These are phyloP conservation scores for Herpotrichia juniperi DNA, from an alignment of 2,329 filamentous ascomycete genomes.

Conservation along the genomic window DNA sequence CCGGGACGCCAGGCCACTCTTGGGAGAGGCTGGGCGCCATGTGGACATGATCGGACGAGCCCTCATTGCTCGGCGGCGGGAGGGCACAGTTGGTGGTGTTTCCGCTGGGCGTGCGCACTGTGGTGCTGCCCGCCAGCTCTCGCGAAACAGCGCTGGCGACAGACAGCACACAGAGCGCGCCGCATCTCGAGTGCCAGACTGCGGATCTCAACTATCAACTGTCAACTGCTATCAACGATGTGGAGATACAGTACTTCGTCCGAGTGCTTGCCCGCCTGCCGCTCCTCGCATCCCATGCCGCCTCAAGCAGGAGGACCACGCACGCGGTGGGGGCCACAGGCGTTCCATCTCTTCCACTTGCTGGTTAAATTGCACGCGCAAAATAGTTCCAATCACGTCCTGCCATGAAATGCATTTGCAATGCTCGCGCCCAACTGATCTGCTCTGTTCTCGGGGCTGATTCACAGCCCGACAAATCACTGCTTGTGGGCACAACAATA, in stretches of 20 bases:
- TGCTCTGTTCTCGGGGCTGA: slow-evolving; percentile 8
- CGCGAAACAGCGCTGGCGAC: neutral
- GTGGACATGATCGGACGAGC: neutral
- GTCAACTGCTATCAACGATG: too few relatives aligned
- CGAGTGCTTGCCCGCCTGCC: too few relatives aligned
- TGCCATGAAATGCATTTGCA: slow-evolving; percentile 2
- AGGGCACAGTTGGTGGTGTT: neutral
- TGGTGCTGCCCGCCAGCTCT: slow-evolving; percentile 1
- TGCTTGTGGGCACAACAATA: slow-evolving; percentile 4
- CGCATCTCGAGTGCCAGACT: neutral
- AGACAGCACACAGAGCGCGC: too few relatives aligned
- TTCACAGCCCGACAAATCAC: slow-evolving; percentile 3
- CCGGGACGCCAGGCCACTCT: too few relatives aligned
- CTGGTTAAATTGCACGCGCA: slow-evolving; percentile 14
- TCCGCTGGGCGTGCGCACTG: neutral
- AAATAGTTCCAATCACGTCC: slow-evolving; percentile 11
- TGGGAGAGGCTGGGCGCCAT: neutral
- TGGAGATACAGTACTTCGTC: too few relatives aligned
- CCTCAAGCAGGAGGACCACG: neutral
- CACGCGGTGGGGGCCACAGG: slow-evolving; percentile 11
- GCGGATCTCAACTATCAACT: neutral
- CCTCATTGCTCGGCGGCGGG: neutral
- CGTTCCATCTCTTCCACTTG: neutral
- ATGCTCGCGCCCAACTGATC: neutral
- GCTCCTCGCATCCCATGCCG: too few relatives aligned